Base-by-base conservation (phyloP, 2,329 filamentous ascomycete genomes). In the Camptophora hylomeconis region DNA sequence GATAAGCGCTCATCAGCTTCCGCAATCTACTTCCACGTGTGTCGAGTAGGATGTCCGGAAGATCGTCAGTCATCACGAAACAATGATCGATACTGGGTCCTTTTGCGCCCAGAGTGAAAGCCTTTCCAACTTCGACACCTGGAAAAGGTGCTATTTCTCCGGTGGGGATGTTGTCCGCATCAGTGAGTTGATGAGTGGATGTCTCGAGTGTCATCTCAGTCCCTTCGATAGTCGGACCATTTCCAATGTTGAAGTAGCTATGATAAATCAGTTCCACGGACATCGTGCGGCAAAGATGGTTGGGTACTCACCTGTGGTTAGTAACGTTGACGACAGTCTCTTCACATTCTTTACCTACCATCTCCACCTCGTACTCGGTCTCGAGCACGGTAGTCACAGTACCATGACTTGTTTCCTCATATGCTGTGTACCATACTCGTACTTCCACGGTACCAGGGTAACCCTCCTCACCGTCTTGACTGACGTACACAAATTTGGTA, bases 301-400 rank as follows among this genome's bases (percentile, higher is more conserved):
- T 17, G 10, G 24, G n/a, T 17, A 52, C 62, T 43, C 56, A 83
- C 79, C 82, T 92, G 62, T 98, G 87, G 60, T 95, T 98, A 27
- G 89, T 95, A 58, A 95, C 69, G 57, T 86, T 92, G 52, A 95
- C 71, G 22, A 75, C 75, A 0, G 87, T 95, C 65, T 94, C 87
- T n/a, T 86, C 75, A 8, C 75, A 77, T 27, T 79, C 66, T 35
- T 72, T 76, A 3, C 69, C 76, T 3, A 83, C 66, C 25, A 95
- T 65, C 53, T 82, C 73, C 12, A 80, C 84, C 62, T 93, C 80
- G 51, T 92, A 95, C 54, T 95, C 89, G 27, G 92, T 80, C 32
- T 75, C 75, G 33, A 95, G 57, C 12, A 89, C 71, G 2, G 71
- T 73, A 39, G 76, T 75, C 36, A 67, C 70, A 11, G 70, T 72